Base-by-base conservation (phyloP, 805 yeast species). In the Torulaspora delbrueckii region DNA sequence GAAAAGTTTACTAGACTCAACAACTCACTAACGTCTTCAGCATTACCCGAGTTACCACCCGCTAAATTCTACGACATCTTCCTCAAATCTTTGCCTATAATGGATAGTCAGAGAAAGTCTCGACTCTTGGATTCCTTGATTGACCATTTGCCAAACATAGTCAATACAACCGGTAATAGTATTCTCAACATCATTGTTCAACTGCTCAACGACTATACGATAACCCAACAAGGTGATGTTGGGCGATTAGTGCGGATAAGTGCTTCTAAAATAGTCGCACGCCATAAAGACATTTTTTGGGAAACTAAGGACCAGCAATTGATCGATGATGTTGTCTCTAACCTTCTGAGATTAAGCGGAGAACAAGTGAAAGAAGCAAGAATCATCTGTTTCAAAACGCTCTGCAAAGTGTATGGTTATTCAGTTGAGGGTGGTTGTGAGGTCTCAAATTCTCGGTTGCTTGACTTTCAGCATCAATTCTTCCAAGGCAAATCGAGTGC, bases 181-280 rank as follows among this genome's bases (percentile, higher is more conserved):
- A 31, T 42, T 22, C 43, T 44, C 12, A 25, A 19, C 14, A 35
- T 35, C 12, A 26, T 54, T 2, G 28, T 74, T 1, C 52, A 50
- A 1, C 75, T 78, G 27, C 63, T 91, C 10, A 82, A 83, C 50
- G 96, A 90, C 56, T 88, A 89, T 60, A 78, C 95, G 0, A 67
- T 76, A 2, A 85, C 91, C 0, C 78, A 78, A 23, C 84, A 86
- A 57, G 98, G 98, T 8, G 98, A 90, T 66, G 90, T 89, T n/a
- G 98, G 98, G 2, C 78, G 86, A 38, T 75, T 79, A 55, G 76
- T 88, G 1, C 68, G 98, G 38, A 51, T 59, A 1, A 73, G 82
- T 0, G 69, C 82, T 3, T 39, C 41, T 0, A 22, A 23, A 14
- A 56, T 64, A 32, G 35, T 37, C 19, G 35, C 16, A 9, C 44